Evolutionary conservation across 2,329 filamentous ascomycete species (phyloP), one percentile per base, ranked within the genome.

Genomic region (Stachybotrys chartarum): DNA sequence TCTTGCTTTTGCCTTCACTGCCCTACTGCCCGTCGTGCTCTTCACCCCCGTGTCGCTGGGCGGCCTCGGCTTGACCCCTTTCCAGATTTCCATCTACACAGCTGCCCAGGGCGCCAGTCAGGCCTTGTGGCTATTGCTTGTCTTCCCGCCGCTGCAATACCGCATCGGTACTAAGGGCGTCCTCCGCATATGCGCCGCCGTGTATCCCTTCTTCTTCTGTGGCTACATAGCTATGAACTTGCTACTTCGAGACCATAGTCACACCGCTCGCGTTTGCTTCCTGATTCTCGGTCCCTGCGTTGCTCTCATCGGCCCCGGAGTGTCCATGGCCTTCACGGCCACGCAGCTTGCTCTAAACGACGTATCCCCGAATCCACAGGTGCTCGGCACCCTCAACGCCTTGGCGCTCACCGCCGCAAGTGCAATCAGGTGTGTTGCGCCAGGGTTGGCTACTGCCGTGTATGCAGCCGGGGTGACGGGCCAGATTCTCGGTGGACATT

Each of bases 301-400:
- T 11, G 71, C 74, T 0, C n/a, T 88, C 0, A 10, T 72, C 8
- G 86, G 85, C 0, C 78, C 78, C 12, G 83, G 84, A 1, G 81
- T 89, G 0, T 78, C 78, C 51, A 90, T 90, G 86, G 75, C 79
- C 2, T 88, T 87, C 64, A 91, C 87, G 0, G 84, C 78, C 1
- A 78, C 86, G 1, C 88, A 92, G 73, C 82, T 93, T 8, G 83
- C 84, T 0, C 65, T 93, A 35, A 93, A 93, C 68, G 87, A 92
- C 56, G 81, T 88, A 2, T 79, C 85, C 0, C 90, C 90, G 0
- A 82, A 78, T 10, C 78, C 82, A 1, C 74, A 76, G 47, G 80
- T 83, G 0, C 73, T 93, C 10, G 88, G 86, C 0, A 90, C 83
- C 0, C 72, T 94, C 31, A 93, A 93, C 61, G 85, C 86, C 14